These are phyloP conservation scores for Plantago ovata DNA, from an alignment of 257 asterid species.

Conservation along the genomic window DNA sequence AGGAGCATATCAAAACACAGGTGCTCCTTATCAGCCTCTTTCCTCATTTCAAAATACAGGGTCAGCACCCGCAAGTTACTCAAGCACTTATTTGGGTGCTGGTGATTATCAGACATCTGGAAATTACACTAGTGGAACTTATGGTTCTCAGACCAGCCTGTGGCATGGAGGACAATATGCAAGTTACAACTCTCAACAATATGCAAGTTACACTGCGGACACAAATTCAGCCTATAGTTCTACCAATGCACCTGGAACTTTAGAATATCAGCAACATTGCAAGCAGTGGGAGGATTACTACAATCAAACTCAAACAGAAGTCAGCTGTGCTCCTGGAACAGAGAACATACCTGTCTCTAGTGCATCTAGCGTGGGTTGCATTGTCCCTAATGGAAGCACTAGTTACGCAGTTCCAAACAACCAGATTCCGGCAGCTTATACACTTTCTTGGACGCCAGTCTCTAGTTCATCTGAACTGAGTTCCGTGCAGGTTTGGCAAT, in stretches of 20 bases:
- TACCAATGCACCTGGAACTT: constrained; percentile 45
- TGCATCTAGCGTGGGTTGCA: constrained; percentile 47
- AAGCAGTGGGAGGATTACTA: constrained; percentile 94
- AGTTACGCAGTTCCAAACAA: constrained; percentile 57
- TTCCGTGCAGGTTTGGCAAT: constrained; percentile 66
- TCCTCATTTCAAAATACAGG: constrained; percentile 99
- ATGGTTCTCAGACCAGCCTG: constrained; percentile 61
- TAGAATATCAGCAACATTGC: constrained; percentile 71
- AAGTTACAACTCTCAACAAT: constrained; percentile 62
- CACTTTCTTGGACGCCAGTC: constrained; percentile 65
- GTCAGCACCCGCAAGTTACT: constrained; percentile 98
- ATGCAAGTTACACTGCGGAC: constrained; percentile 70
- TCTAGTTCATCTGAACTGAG: constrained; percentile 50
- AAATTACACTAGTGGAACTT: constrained; percentile 76
- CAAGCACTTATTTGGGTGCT: constrained; percentile 99
- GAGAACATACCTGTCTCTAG: constrained; percentile 63
- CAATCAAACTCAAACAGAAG: constrained; percentile 86
- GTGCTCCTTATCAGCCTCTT: constrained; percentile 99
- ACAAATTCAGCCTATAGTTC: constrained; percentile 72
- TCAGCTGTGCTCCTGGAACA: constrained; percentile 99
- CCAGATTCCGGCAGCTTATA: constrained; percentile 53
- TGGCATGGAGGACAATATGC: constrained; percentile 91
- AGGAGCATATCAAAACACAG: constrained; percentile 94
- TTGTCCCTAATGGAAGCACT: constrained; percentile 50
- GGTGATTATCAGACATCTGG: constrained; percentile 99